Base-by-base conservation (phyloP, 169 alveolate species). In the Plasmodium malariae region DNA sequence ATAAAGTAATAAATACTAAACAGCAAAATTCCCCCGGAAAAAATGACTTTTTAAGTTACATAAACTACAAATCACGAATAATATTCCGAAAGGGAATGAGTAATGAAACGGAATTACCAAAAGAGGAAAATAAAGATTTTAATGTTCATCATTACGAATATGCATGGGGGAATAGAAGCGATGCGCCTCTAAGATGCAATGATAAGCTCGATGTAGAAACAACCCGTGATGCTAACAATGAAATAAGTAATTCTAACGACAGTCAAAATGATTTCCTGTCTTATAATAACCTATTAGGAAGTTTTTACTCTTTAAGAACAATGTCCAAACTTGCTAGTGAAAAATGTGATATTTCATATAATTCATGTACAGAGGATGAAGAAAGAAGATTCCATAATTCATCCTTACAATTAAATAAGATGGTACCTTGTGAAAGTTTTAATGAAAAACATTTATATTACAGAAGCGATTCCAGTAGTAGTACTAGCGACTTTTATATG, bases 401-500 rank as follows among this genome's bases (percentile, higher is more conserved):
- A n/a, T n/a, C n/a, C n/a, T n/a, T n/a, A n/a, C n/a, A n/a, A n/a
- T n/a, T n/a, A n/a, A n/a, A n/a, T n/a, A n/a, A n/a, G n/a, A n/a
- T n/a, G n/a, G n/a, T n/a, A n/a, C n/a, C n/a, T n/a, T n/a, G 45
- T 26, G 0, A 26, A 71, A 57, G 19, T 26, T 63, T 73, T 19
- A 76, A 62, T 17, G 59, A 43, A 26, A 76, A 2, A 21, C n/a
- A 55, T 36, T 62, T 76, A 43, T 37, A 62, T 59, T 48, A 76
- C 32, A 45, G 62, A 32, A 43, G 68, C 2, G 89, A 76, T 21
- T 62, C 71, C n/a, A n/a, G n/a, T 12, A 37, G 36, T 12, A 73
- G 34, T 51, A 28, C n/a, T 9, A 69, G 30, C 19, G 62, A 70
- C 32, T 45, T 70, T 24, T 70, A 11, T 68, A 19, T 14, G n/a